Base-by-base conservation (phyloP, 768 basidiomycete genomes). In the Lyophyllum semitale region DNA sequence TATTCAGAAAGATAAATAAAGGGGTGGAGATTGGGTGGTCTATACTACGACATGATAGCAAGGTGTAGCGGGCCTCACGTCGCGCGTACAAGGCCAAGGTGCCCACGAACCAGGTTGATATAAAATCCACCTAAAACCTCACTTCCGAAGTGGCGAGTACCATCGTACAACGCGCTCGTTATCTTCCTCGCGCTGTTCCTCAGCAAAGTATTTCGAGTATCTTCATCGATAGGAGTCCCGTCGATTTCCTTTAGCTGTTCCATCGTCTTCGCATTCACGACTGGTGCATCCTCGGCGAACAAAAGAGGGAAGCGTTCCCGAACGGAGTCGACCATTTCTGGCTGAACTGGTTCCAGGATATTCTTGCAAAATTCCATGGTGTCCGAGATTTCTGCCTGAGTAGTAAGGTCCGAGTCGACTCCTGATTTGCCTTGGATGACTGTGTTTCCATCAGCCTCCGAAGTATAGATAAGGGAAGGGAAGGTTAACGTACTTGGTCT, bases 341-440 rank as follows among this genome's bases (percentile, higher is more conserved):
- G 62, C 41, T 63, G 66, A 1, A 62, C 66, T 3, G 67, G 68
- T 3, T 61, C 63, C 45, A 70, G 62, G 23, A 71, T 58, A 51
- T 66, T 42, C 49, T 63, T 55, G 33, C 63, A 69, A 51, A 67
- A 69, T 20, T 66, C 63, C 55, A 71, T 60, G 1, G 84, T 78
- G 48, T 69, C 73, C 55, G 83, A 73, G 0, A 84, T 69, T 57
- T 85, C 84, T 53, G 70, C 64, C 54, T 79, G 79, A 2, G 80
- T 78, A 2, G 80, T 78, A 27, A 84, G 66, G 43, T 49, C 63
- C 25, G 68, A 66, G 17, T 80, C 81, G 58, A 80, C 72, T 51
- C 84, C 82, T 0, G 76, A 77, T 25, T 72, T 71, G 9, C 82
- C 83, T 56, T 84, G 83, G 26, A 84, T 83, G n/a, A 84, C 83